A percentile compares a stretch with the other conserved stretches of the same genome.
These are phyloP conservation scores for Xylariaceae sp. DNA, from an alignment of 2,329 filamentous ascomycete species.

Conservation along the genomic window DNA sequence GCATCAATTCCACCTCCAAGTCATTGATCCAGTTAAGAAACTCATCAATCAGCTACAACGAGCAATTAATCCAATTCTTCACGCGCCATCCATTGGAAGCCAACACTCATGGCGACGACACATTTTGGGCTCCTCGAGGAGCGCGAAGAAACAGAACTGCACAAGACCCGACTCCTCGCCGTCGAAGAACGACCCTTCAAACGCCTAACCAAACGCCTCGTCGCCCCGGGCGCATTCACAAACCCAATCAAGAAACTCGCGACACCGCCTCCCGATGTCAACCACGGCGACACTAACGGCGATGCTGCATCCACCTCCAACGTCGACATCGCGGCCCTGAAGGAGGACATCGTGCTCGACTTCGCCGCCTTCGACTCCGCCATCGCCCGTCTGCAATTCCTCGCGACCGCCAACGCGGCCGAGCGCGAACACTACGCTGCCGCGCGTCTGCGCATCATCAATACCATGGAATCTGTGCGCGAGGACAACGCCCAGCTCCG, in stretches of 20 bases:
- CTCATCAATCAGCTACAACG: not conserved
- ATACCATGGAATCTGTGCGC: conserved; percentile 71
- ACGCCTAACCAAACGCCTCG: conserved; percentile 76
- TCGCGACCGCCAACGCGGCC: conserved; percentile 72
- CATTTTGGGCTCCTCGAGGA: conserved; percentile 57
- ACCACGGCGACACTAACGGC: conserved; percentile 30
- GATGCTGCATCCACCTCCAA: conserved; percentile 32
- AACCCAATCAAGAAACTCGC: conserved; percentile 48
- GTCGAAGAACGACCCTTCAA: conserved; percentile 92
- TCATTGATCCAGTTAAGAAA: not conserved
- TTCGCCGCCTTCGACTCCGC: conserved; percentile 83
- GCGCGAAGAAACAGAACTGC: conserved; percentile 74
- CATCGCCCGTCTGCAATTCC: conserved; percentile 81
- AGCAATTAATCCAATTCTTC: not conserved
- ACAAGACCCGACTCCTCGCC: conserved; percentile 79
- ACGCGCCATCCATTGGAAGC: not conserved
- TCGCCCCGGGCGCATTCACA: conserved; percentile 61
- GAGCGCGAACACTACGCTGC: conserved; percentile 79
- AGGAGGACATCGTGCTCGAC: conserved; percentile 79
- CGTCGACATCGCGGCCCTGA: conserved; percentile 55
- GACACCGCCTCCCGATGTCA: conserved; percentile 60
- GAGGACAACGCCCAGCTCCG: conserved; percentile 68
- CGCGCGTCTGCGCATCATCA: conserved; percentile 73
- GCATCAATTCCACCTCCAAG: not conserved
- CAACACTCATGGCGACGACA: conserved; percentile 25